Evolutionary conservation across 257 asterid species (phyloP).

Genomic region (Ballota nigra): DNA sequence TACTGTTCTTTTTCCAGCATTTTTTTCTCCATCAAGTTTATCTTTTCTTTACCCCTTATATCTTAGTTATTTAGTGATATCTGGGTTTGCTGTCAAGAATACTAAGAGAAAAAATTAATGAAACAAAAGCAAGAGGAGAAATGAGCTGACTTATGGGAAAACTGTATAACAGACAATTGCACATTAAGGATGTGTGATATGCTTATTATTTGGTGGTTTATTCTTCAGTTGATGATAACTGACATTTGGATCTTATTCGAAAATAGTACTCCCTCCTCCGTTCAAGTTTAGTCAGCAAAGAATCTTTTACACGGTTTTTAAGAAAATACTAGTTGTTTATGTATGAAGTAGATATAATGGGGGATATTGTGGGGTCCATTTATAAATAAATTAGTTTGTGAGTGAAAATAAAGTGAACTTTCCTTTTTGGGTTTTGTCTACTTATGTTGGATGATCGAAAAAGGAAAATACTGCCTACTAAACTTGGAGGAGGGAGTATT

Average conservation of each 20-base stretch:
- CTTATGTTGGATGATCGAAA: no score
- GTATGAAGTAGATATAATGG: no score
- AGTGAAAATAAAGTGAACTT: no score
- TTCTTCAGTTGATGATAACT: constrained; percentile 1
- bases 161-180: neutral
- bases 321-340: no score
- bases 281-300: no score
- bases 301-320: no score
- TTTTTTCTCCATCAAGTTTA: neutral
- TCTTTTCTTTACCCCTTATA: neutral
- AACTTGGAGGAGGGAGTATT: no score
- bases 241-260: neutral
- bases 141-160: neutral
- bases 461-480: no score
- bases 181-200: neutral
- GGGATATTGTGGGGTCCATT: no score
- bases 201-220: neutral
- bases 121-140: neutral
- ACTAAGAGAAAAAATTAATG: neutral
- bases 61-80: neutral
- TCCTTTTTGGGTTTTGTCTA: no score
- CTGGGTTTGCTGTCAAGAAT: neutral
- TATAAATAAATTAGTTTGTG: no score
- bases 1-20: neutral
- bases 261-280: no score